Evolutionary conservation across 305 asterid genomes (phyloP), one percentile per base, ranked within the genome.

Genomic region (Salvia sclarea): DNA sequence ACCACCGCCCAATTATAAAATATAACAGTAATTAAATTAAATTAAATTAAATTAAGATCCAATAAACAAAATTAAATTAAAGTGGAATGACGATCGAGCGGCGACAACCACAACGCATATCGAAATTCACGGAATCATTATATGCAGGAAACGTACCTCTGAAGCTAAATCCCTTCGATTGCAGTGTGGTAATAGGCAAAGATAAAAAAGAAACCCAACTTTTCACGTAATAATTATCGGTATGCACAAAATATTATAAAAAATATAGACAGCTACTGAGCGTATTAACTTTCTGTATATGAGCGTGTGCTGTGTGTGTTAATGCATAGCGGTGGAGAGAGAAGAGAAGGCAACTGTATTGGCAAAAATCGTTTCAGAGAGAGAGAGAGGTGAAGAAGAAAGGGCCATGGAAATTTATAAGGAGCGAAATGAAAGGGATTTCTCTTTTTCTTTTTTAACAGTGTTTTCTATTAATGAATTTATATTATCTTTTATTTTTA

Each of bases 101-200:
- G 72, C 66, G 64, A 62, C 49, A 50, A 52, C 53, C 70, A 57
- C 47, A 56, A 67, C 14, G 30, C 17, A 43, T 43, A 59, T 72
- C 55, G 76, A 28, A 79, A 81, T 60, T 71, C 78, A 55, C 44
- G 56, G 47, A 62, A 17, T 40, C 24, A 64, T 71, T 38, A 41
- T 61, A 66, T 43, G 57, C 58, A 79, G 48, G 53, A 71, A 75
- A 78, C 95, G 85, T 81, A 90, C 91, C 84, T 73, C 72, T 74
- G 82, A 83, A 85, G 87, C 78, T 66, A 80, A 43, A 65, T 61
- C 57, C 53, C 76, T 64, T 83, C 70, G 77, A 74, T 75, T 77
- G 81, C 79, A 76, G 83, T 73, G 80, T 71, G 75, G 69, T 48
- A 68, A 78, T 73, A 10, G 62, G 40, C 67, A 71, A 73, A 71